Base-by-base conservation (phyloP, 495 filamentous ascomycete species). In the Trypethelium eluteriae region DNA sequence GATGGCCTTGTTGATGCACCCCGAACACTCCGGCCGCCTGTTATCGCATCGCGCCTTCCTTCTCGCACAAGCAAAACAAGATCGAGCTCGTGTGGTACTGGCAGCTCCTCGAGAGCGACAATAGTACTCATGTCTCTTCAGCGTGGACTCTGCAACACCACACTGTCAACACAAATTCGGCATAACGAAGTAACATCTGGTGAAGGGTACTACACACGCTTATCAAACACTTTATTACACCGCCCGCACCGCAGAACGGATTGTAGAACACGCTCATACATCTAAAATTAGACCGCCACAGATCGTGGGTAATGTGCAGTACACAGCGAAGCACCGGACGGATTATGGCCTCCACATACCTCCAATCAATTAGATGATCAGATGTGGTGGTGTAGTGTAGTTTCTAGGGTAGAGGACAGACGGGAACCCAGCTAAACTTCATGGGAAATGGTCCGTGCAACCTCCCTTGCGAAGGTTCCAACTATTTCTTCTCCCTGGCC, bases 101-200 rank as follows among this genome's bases (percentile, higher is more conserved):
- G 63, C 70, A 66, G 11, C 63, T 70, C 69, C 74, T 73, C 76
- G 74, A 74, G 78, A 79, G 56, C 78, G 76, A 69, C 79, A 81
- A 63, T 81, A 81, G 70, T 81, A 81, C 65, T 75, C 75, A 77
- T 81, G 78, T 74, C 79, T 78, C 68, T 81, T 81, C 67, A 81
- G 67, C 47, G 78, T 76, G 47, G 78, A 73, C 64, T 79, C 78
- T 80, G 44, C 32, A 68, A 67, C 11, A 38, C 4, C 35, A 59
- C 12, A 49, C 35, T 56, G 61, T 72, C 70, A 76, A 69, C 68
- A 65, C 47, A 62, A 39, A 44, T 18, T 74, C 62, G 69, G 65
- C 25, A 53, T 62, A 18, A 46, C 35, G 25, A n/a, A 12, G 46
- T 50, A 46, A 63, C 41, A 69, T n/a, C 39, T 56, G 39, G 34